Evolutionary conservation across 2,329 filamentous ascomycete species (phyloP), one percentile per base, ranked within the genome.

Genomic region (Westerdykella ornata): DNA sequence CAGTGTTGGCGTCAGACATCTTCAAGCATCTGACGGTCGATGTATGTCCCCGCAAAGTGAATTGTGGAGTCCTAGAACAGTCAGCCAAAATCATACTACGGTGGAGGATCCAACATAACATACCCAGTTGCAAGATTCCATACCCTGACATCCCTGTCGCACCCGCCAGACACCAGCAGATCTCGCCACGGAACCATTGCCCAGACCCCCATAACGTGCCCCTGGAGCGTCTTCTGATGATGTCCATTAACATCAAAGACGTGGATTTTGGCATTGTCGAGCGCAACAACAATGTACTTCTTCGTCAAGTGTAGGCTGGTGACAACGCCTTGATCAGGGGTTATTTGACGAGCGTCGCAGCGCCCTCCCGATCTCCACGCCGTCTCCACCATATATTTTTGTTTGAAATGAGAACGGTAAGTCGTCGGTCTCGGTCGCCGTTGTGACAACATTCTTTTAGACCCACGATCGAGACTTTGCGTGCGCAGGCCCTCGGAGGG

Each of bases 191-290:
- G 92, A 17, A 98, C 88, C 90, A 98, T 97, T 37, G 92, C 92
- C 92, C 92, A 98, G 15, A 98, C 92, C 31, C 92, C 92, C 92
- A 98, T 98, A 34, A 97, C 86, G 69, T 98, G 92, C 9, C 92
- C 92, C 60, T 92, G 84, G 19, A 98, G 71, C 2, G 88, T 95
- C 63, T 88, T 87, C 55, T 94, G 82, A 49, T 88, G 81, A 53
- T 88, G 82, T 26, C 92, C 92, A 52, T 92, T 81, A 1, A 88
- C 89, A 63, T 97, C 87, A 62, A 97, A 98, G 18, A 98, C 89
- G 66, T 98, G 92, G 35, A 98, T 98, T 72, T 94, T 94, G 29
- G 92, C 90, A 67, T 97, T 98, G 71, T 98, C 92, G 48, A 98
- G 77, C 37, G 92, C 92, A 49, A 97, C 88, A 36, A 98, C 88